Percentiles rank a stretch among this genome's conserved stretches.
Evolutionary conservation across 2,329 filamentous ascomycete genomes (phyloP).

Genomic region (Raffaelea ambrosiae): DNA sequence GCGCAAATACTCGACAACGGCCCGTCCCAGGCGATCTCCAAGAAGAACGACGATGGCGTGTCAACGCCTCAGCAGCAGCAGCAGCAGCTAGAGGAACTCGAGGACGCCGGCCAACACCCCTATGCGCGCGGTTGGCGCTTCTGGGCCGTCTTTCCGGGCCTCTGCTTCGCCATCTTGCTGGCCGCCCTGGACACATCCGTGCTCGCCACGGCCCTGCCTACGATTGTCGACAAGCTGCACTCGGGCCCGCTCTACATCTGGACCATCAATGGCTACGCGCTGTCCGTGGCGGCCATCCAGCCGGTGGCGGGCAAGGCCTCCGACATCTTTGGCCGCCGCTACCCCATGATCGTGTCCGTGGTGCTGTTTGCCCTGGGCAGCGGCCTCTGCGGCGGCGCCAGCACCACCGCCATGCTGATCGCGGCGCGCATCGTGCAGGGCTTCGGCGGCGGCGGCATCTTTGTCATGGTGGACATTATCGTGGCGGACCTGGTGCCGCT

Average conservation of each 20-base stretch:
- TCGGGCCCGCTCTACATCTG: constrained; percentile 1
- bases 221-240: constrained; percentile 2
- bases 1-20: not conserved
- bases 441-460: constrained; percentile 22
- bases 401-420: constrained; percentile 36
- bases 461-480: constrained; percentile 22
- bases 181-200: not conserved
- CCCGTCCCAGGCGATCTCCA: not conserved
- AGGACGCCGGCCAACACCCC: not conserved
- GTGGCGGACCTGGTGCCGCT: constrained; percentile 19
- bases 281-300: constrained; percentile 26
- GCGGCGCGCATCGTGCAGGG: constrained; percentile 21
- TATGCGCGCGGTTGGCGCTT: not conserved
- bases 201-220: constrained; percentile 1
- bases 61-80: not conserved
- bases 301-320: constrained; percentile 39
- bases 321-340: constrained; percentile 6
- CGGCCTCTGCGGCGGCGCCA: constrained; percentile 40
- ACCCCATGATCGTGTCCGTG: not conserved
- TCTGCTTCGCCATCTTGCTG: constrained; percentile 3
- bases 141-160: constrained; percentile 1
- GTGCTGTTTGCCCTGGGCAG: constrained; percentile 14
- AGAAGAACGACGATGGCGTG: constrained; percentile 1
- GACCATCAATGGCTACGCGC: constrained; percentile 2
- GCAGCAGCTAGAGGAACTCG: too few relatives aligned